Conservation (phyloP, 257 asterid species). For the Solanum ahanhuiri region DNA sequence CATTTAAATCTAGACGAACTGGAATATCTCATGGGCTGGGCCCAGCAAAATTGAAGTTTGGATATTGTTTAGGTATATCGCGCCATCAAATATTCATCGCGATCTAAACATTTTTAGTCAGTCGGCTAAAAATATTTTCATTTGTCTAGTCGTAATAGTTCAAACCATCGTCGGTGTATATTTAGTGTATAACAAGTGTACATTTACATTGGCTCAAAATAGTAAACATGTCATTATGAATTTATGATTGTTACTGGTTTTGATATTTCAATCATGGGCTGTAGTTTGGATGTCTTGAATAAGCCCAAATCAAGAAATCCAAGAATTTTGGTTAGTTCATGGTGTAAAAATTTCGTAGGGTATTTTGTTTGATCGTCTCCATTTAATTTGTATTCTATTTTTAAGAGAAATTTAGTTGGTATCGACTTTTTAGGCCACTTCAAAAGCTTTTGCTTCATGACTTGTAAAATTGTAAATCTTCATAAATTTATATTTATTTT, state of each 20-base stretch:
- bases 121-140: no score
- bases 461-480: neutral
- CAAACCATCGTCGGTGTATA: no score
- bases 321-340: neutral
- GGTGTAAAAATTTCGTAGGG: neutral
- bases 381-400: neutral
- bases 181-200: neutral
- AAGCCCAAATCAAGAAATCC: neutral
- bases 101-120: neutral
- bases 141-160: no score
- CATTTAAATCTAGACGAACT: neutral
- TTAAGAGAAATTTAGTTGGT: no score
- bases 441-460: neutral
- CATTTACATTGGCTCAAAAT: neutral
- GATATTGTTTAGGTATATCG: neutral
- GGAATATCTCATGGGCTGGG: neutral
- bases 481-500: neutral
- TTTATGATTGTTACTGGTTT: neutral
- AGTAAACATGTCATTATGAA: neutral
- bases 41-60: neutral
- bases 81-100: neutral
- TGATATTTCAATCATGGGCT: neutral
- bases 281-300: neutral
- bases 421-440: neutral
- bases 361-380: neutral